These are phyloP conservation scores for Lentinula sp. DNA, from an alignment of 768 basidiomycete genomes.

Conservation along the genomic window DNA sequence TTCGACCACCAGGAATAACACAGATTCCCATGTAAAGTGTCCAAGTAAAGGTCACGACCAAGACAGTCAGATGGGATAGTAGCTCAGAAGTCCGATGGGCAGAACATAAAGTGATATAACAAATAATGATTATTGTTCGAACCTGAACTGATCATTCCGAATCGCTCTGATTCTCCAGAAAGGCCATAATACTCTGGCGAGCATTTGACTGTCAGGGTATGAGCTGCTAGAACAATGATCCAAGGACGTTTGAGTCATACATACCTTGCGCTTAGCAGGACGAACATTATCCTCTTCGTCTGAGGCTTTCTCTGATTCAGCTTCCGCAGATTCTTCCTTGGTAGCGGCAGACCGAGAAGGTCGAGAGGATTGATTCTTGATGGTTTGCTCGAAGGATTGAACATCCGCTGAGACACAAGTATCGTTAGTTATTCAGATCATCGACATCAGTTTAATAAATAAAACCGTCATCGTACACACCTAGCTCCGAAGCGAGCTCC, in stretches of 20 bases:
- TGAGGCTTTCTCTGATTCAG: conserved; percentile 23
- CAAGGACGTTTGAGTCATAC: conserved; percentile 1
- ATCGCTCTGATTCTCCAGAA: conserved; percentile 68
- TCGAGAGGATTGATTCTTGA: conserved; percentile 11
- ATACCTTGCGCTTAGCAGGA: conserved; percentile 38
- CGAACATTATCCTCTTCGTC: conserved; percentile 24
- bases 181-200: conserved; percentile 61
- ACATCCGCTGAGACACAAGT: conserved; percentile 57
- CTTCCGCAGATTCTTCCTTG: conserved; percentile 17
- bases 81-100: not conserved
- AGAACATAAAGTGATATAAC: not conserved
- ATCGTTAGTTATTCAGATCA: not conserved
- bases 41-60: not conserved
- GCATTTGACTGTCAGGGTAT: conserved; percentile 30
- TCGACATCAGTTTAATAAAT: not conserved
- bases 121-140: not conserved
- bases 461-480: conserved; percentile 27
- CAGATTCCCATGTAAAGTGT: not conserved
- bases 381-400: conserved; percentile 55
- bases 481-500: conserved; percentile 73
- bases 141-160: conserved; percentile 32
- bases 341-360: conserved; percentile 23
- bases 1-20: conserved; percentile 18
- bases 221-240: not conserved
- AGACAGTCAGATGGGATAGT: not conserved